phyloP scores from a whole-genome alignment of 2,329 filamentous ascomycete genomes.

The Xylariaceae sp. region DNA sequence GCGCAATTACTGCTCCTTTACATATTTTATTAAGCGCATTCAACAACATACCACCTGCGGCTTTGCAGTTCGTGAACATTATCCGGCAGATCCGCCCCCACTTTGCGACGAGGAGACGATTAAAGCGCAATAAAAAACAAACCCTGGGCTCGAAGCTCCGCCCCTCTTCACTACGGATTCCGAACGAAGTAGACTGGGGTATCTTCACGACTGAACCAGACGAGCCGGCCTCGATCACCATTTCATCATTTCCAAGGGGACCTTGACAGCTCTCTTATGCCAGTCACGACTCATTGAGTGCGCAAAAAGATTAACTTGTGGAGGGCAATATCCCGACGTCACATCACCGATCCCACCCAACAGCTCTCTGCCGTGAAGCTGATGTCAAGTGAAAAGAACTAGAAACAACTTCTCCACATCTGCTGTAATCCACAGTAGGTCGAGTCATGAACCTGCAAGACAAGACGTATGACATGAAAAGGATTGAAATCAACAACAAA shows the following conservation, averaged over 20 bases:
- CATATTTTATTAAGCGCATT: too few relatives aligned
- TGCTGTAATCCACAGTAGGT: background rate
- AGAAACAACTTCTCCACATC: background rate
- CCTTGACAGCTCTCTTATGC: too few relatives aligned
- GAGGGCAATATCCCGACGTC: too few relatives aligned
- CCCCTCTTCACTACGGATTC: constrained; percentile 1
- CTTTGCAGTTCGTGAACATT: background rate
- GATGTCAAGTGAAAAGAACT: background rate
- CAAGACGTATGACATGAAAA: constrained; percentile 14
- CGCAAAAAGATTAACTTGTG: too few relatives aligned
- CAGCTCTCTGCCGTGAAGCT: background rate
- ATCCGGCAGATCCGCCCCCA: background rate
- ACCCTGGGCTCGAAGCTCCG: background rate
- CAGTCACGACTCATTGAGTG: background rate
- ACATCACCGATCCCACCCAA: background rate
- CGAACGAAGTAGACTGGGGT: background rate
- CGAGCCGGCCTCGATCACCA: background rate
- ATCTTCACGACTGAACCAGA: background rate
- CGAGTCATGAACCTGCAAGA: background rate
- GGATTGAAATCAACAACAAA: background rate
- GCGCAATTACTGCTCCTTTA: background rate
- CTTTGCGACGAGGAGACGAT: background rate
- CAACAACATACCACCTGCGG: too few relatives aligned
- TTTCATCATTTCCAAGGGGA: background rate
- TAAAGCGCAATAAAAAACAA: too few relatives aligned